Conservation (phyloP, 2,329 filamentous ascomycete species). For the Huntiella decipiens region DNA sequence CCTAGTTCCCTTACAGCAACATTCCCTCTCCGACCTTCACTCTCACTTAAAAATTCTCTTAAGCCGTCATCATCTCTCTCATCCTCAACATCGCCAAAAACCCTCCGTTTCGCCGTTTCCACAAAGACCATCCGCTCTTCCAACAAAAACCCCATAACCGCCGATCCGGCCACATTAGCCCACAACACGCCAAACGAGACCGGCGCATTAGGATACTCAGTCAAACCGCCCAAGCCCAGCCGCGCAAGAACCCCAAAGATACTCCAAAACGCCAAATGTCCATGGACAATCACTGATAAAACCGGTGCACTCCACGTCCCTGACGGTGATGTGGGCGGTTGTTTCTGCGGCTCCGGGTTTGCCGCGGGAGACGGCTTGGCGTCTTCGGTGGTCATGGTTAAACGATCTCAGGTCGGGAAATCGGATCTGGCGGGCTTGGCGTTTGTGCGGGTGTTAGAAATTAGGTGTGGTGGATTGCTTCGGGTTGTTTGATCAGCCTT, state of each 20-base stretch:
- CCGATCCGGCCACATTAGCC: constrained; percentile 69
- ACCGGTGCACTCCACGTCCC: not conserved
- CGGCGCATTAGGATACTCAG: constrained; percentile 59
- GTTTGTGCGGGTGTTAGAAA: too few relatives aligned
- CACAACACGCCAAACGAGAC: constrained; percentile 59
- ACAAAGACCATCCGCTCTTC: constrained; percentile 64
- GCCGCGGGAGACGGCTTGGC: too few relatives aligned
- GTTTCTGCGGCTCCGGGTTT: not conserved
- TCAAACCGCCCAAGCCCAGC: constrained; percentile 61
- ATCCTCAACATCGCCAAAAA: not conserved
- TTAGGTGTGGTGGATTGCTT: too few relatives aligned
- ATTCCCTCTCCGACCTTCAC: constrained; percentile 1
- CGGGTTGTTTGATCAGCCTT: too few relatives aligned
- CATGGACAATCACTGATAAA: constrained; percentile 40
- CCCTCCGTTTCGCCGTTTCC: constrained; percentile 3
- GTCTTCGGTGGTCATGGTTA: too few relatives aligned
- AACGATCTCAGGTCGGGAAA: too few relatives aligned
- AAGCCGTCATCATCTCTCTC: not conserved
- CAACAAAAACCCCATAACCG: constrained; percentile 69
- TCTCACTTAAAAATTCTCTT: constrained; percentile 5
- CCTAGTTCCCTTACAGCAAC: not conserved
- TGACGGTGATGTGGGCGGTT: not conserved
- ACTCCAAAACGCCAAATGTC: constrained; percentile 71
- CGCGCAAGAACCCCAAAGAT: constrained; percentile 69
- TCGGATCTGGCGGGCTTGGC: too few relatives aligned